These are phyloP conservation scores for Pseudopithomyces maydicus DNA, from an alignment of 2,329 filamentous ascomycete species.

Conservation along the genomic window DNA sequence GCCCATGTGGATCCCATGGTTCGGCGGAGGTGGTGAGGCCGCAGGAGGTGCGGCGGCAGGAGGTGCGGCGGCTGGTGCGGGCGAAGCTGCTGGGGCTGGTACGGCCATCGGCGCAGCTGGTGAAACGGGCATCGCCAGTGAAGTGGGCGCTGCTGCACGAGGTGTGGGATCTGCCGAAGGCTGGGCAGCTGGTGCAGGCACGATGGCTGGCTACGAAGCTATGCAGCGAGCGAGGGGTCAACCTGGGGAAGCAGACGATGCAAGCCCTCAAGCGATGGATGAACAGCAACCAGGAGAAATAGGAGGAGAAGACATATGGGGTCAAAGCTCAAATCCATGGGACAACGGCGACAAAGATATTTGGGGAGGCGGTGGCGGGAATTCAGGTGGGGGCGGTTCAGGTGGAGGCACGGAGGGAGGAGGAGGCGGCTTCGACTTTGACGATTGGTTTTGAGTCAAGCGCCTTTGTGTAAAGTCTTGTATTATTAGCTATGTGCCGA, in stretches of 20 bases:
- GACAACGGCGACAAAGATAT: constrained; percentile 29
- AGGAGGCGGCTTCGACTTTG: constrained; percentile 21
- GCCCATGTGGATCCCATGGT: constrained; percentile 57
- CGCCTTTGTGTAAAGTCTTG: neutral
- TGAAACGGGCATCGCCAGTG: constrained; percentile 50
- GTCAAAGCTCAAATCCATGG: constrained; percentile 31
- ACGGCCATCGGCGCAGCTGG: constrained; percentile 48
- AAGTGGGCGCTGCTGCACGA: constrained; percentile 53
- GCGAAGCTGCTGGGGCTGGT: constrained; percentile 42
- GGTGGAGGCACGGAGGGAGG: constrained; percentile 17
- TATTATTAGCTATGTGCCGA: neutral
- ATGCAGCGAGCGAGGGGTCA: constrained; percentile 59
- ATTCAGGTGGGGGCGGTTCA: constrained; percentile 31
- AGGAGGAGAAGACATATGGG: constrained; percentile 37
- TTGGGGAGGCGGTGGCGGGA: constrained; percentile 29
- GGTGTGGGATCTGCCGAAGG: constrained; percentile 49
- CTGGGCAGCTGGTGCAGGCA: constrained; percentile 58
- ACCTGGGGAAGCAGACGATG: constrained; percentile 1
- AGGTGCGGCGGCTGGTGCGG: constrained; percentile 38
- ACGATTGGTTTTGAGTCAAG: constrained; percentile 31
- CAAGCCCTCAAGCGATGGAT: constrained; percentile 20
- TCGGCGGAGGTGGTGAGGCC: constrained; percentile 45
- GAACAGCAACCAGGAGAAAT: constrained; percentile 24
- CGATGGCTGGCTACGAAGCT: constrained; percentile 67
- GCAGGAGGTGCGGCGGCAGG: constrained; percentile 47